These are phyloP conservation scores for Acrasis kona DNA, from an alignment of 78 protist species.

Conservation along the genomic window DNA sequence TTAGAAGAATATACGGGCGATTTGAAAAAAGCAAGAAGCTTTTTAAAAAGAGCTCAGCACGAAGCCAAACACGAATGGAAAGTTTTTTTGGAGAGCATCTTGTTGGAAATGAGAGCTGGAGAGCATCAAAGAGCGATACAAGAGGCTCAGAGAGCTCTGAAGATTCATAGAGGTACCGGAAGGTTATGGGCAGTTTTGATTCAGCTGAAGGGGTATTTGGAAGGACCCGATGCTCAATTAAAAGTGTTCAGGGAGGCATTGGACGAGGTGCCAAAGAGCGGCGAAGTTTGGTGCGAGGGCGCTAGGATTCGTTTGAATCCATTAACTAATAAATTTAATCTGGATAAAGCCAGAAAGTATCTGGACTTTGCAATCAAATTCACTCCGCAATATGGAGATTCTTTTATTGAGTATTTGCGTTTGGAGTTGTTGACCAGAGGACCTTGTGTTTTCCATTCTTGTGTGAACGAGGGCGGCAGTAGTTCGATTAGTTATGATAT, in stretches of 20 bases:
- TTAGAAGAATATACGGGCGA: constrained; percentile 63
- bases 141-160: constrained; percentile 46
- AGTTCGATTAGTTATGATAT: too few relatives aligned
- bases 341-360: constrained; percentile 44
- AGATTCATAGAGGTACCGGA: constrained; percentile 68
- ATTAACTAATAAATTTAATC: constrained; percentile 15
- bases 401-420: constrained; percentile 73
- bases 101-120: constrained; percentile 70
- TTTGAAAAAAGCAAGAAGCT: constrained; percentile 19
- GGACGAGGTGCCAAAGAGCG: constrained; percentile 74
- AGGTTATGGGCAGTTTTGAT: constrained; percentile 85
- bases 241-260: constrained; percentile 34
- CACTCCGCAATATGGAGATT: constrained; percentile 93
- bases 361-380: constrained; percentile 73
- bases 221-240: constrained; percentile 41
- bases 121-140: constrained; percentile 36
- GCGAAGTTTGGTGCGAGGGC: constrained; percentile 95
- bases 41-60: constrained; percentile 14
- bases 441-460: not conserved
- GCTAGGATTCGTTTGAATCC: constrained; percentile 74
- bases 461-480: too few relatives aligned
- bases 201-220: constrained; percentile 43
- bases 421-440: constrained; percentile 55
- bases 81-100: constrained; percentile 60
- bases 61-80: constrained; percentile 61